Percentiles rank a stretch among this genome's conserved stretches.
phyloP scores from a whole-genome alignment of 257 asterid genomes.

The Lycium ferocissimum region DNA sequence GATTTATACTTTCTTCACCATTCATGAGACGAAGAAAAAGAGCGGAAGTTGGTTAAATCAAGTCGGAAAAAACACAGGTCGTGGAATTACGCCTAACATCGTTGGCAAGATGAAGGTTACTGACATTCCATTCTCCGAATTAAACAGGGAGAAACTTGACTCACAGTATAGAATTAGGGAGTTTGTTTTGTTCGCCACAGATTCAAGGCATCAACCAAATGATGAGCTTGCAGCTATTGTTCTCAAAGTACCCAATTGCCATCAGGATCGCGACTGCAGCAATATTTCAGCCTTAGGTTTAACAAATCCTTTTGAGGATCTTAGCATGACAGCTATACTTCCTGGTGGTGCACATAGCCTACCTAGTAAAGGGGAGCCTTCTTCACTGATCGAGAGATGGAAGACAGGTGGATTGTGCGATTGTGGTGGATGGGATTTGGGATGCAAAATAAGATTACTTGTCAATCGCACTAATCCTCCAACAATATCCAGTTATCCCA shows the following conservation, averaged over 20 bases:
- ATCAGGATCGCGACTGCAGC: neutral
- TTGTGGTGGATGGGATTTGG: slow-evolving; percentile 95
- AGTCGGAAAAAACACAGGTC: slow-evolving; percentile 54
- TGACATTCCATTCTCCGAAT: slow-evolving; percentile 44
- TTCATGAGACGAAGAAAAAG: slow-evolving; percentile 64
- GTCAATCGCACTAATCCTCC: slow-evolving; percentile 32
- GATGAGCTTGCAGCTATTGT: slow-evolving; percentile 76
- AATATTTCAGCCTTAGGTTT: slow-evolving; percentile 28
- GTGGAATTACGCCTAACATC: slow-evolving; percentile 56
- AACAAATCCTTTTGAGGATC: slow-evolving; percentile 36
- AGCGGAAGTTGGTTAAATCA: slow-evolving; percentile 54
- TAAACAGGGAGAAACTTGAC: slow-evolving; percentile 26
- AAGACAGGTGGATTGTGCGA: slow-evolving; percentile 78
- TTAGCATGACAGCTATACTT: slow-evolving; percentile 57
- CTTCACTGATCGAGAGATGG: slow-evolving; percentile 75
- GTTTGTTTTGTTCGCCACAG: slow-evolving; percentile 60
- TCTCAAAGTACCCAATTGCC: slow-evolving; percentile 47
- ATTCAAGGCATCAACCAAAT: slow-evolving; percentile 43
- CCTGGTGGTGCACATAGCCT: slow-evolving; percentile 84
- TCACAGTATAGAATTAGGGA: slow-evolving; percentile 49
- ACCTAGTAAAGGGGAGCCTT: slow-evolving; percentile 79
- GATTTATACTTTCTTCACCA: slow-evolving; percentile 68
- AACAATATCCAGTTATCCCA: slow-evolving; percentile 37
- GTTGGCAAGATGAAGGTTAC: slow-evolving; percentile 79
- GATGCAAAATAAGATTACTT: slow-evolving; percentile 64